Evolutionary conservation across 208 protist genomes (phyloP).

Genomic region (Acanthamoeba royreba): DNA sequence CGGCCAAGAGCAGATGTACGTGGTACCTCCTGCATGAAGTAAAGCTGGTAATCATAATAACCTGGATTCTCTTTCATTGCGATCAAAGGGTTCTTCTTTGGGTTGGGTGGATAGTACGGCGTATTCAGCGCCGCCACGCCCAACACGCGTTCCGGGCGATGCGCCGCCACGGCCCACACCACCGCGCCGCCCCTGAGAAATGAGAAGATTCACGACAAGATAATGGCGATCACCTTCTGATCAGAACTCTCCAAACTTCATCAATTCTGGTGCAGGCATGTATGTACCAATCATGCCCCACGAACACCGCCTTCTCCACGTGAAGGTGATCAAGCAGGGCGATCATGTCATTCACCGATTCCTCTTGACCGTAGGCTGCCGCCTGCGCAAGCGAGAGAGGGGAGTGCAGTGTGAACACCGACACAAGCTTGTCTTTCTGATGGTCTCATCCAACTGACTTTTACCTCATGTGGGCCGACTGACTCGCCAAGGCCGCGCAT

Average conservation of each 20-base stretch:
- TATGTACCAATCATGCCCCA: conserved; percentile 37
- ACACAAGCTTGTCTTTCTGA: too few relatives aligned
- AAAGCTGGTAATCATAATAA: conserved; percentile 45
- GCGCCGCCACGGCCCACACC: conserved; percentile 20
- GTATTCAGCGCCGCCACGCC: conserved; percentile 9
- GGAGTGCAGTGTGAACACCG: not conserved
- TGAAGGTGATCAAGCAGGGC: not conserved
- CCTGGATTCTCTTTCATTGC: not conserved
- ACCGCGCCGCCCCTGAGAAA: not conserved
- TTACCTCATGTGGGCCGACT: not conserved
- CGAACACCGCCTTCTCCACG: not conserved
- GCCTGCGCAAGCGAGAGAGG: not conserved
- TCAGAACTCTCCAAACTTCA: not conserved
- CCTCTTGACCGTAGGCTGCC: not conserved
- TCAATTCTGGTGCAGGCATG: not conserved
- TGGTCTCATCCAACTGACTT: too few relatives aligned
- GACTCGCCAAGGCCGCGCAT: not conserved
- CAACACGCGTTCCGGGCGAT: not conserved
- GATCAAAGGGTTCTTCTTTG: not conserved
- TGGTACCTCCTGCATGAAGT: conserved; percentile 7
- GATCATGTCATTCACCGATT: not conserved
- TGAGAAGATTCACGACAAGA: not conserved
- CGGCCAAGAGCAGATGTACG: too few relatives aligned
- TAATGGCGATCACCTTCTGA: not conserved
- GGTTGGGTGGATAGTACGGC: not conserved